Evolutionary conservation across 2,329 filamentous ascomycete genomes (phyloP).

Genomic region (Aspergillus sp.): DNA sequence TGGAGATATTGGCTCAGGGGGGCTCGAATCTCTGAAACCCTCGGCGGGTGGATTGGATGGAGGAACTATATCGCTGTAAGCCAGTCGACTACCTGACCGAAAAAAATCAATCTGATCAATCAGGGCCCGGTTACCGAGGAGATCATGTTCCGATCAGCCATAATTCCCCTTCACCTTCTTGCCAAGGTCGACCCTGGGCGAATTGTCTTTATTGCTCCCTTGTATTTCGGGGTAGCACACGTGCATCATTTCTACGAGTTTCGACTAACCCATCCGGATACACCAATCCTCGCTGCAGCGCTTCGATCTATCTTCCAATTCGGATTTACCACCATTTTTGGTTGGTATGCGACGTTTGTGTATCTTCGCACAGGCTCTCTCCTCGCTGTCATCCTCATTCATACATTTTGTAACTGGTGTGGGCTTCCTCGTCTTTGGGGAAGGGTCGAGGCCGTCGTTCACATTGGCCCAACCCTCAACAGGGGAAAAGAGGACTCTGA

Average conservation of each 20-base stretch:
- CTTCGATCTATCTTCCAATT: conserved; percentile 81
- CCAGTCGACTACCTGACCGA: conserved; percentile 22
- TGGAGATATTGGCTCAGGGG: conserved; percentile 69
- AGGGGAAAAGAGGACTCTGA: conserved; percentile 48
- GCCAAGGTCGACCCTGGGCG: conserved; percentile 60
- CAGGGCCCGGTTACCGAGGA: conserved; percentile 91
- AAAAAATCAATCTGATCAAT: neutral
- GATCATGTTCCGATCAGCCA: conserved; percentile 85
- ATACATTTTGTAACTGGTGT: conserved; percentile 91
- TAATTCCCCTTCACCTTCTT: conserved; percentile 79
- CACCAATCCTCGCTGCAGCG: conserved; percentile 65
- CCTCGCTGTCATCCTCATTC: conserved; percentile 73
- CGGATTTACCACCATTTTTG: conserved; percentile 88
- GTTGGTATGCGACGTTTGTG: conserved; percentile 88
- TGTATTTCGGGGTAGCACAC: conserved; percentile 93
- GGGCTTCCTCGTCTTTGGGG: conserved; percentile 89
- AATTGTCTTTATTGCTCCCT: conserved; percentile 79
- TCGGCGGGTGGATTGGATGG: conserved; percentile 78
- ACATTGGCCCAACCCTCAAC: conserved; percentile 38
- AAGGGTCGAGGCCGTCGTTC: conserved; percentile 61
- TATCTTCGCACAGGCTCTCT: conserved; percentile 85
- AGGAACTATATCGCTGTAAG: conserved; percentile 84
- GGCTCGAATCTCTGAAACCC: conserved; percentile 60
- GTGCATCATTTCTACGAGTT: conserved; percentile 97
- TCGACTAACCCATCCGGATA: conserved; percentile 74